Percentiles rank a stretch among this genome's conserved stretches.
Evolutionary conservation across 164 flowering plant genomes (phyloP).

Genomic region (Annona cherimola): DNA sequence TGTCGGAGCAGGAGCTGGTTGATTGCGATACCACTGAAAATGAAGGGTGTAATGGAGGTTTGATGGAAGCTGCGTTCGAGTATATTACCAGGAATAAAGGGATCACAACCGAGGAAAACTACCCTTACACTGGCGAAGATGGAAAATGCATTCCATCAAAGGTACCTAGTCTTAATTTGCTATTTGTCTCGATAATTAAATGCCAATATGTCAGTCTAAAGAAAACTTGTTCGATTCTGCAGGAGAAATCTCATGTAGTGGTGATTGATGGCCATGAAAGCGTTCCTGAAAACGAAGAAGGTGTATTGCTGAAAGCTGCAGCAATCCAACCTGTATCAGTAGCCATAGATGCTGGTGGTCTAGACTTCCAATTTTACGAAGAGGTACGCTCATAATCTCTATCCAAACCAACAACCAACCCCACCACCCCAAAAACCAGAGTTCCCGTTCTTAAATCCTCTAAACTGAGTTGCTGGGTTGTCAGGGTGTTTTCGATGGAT

Average conservation of each 20-base stretch:
- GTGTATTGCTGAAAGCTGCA: conserved; percentile 62
- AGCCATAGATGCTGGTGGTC: conserved; percentile 68
- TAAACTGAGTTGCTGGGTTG: background rate
- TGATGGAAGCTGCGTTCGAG: conserved; percentile 73
- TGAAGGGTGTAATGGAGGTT: conserved; percentile 79
- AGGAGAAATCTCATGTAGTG: conserved; percentile 50
- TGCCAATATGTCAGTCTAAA: no score
- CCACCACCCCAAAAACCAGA: no score
- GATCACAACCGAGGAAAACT: conserved; percentile 49
- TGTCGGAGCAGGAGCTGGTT: conserved; percentile 80
- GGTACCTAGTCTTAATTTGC: conserved; percentile 23
- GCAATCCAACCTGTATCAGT: conserved; percentile 72
- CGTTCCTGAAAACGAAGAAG: conserved; percentile 63
- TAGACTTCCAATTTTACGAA: conserved; percentile 69
- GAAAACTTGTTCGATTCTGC: conserved; percentile 4
- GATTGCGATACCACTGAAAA: conserved; percentile 71
- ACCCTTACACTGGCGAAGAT: conserved; percentile 64
- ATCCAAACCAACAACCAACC: no score
- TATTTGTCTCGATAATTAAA: background rate
- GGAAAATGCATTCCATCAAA: conserved; percentile 48
- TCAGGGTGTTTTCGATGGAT: conserved; percentile 75
- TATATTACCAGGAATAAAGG: conserved; percentile 64
- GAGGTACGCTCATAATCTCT: conserved; percentile 35
- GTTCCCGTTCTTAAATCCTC: background rate
- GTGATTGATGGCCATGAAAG: conserved; percentile 65